A percentile compares a stretch with the other conserved stretches of the same genome.
Conservation (phyloP, 306 rosid genomes). For the Argentina anserina region DNA sequence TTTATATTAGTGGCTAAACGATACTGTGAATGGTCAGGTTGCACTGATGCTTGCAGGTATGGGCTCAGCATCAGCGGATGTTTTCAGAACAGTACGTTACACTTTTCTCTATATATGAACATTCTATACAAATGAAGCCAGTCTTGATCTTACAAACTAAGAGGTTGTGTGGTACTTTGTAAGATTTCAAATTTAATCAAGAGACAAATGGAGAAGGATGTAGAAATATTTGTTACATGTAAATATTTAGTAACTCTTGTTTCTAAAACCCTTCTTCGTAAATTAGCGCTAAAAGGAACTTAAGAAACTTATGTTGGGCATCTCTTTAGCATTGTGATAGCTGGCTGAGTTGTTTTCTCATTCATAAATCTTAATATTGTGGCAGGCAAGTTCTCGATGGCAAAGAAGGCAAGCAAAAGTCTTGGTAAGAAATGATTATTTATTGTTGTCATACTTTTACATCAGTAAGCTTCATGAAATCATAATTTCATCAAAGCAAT, state of each 20-base stretch:
- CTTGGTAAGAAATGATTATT: constrained; percentile 46
- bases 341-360: constrained; percentile 2
- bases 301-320: not conserved
- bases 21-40: constrained; percentile 49
- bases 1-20: constrained; percentile 11
- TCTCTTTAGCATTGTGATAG: constrained; percentile 7
- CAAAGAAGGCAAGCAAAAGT: constrained; percentile 91
- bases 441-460: not conserved
- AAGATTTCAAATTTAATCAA: not conserved
- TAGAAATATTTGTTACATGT: not conserved
- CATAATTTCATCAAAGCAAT: too few relatives aligned
- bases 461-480: not conserved
- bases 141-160: not conserved
- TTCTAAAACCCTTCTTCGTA: not conserved
- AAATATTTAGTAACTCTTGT: not conserved
- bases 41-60: constrained; percentile 92
- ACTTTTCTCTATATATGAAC: not conserved
- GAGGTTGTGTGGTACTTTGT: not conserved
- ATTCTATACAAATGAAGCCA: not conserved
- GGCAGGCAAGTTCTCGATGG: constrained; percentile 92
- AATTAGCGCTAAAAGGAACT: constrained; percentile 9
- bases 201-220: not conserved
- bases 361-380: constrained; percentile 12
- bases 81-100: constrained; percentile 66
- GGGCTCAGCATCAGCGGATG: constrained; percentile 68